Conservation (phyloP, 1,284 basidiomycete species). For the Vanrija pseudolonga region DNA sequence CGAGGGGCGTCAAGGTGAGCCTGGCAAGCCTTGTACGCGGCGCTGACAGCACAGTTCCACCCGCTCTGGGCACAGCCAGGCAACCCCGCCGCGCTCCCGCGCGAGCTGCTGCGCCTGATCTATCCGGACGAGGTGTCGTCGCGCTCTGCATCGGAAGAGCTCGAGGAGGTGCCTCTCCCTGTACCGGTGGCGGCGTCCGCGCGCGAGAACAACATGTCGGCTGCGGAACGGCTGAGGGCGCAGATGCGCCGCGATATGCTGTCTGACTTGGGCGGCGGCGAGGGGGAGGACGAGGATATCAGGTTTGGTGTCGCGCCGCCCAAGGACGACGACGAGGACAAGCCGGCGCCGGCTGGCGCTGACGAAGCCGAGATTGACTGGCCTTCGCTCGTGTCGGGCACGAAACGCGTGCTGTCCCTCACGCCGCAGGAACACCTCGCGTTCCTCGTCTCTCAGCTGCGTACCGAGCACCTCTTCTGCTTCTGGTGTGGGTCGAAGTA, state of each 20-base stretch:
- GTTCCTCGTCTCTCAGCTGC: slow-evolving; percentile 40
- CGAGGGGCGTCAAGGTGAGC: slow-evolving; percentile 39
- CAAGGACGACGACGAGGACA: slow-evolving; percentile 3
- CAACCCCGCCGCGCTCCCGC: slow-evolving; percentile 38
- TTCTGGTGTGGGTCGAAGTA: slow-evolving; percentile 48
- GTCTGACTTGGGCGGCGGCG: slow-evolving; percentile 17
- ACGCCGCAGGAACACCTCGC: slow-evolving; percentile 39
- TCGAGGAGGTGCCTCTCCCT: background rate
- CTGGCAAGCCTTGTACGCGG: too few relatives aligned
- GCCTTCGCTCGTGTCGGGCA: slow-evolving; percentile 32
- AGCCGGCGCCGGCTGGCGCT: slow-evolving; percentile 1
- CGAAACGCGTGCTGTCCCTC: slow-evolving; percentile 44
- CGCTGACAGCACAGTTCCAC: slow-evolving; percentile 38
- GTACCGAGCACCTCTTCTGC: slow-evolving; percentile 46
- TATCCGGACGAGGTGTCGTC: slow-evolving; percentile 32
- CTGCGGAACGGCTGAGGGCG: slow-evolving; percentile 39
- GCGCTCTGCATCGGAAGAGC: slow-evolving; percentile 18
- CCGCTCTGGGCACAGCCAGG: slow-evolving; percentile 43
- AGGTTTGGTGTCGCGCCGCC: slow-evolving; percentile 13
- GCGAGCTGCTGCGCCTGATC: slow-evolving; percentile 33
- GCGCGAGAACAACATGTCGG: slow-evolving; percentile 24
- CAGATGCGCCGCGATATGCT: slow-evolving; percentile 47
- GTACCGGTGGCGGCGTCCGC: background rate
- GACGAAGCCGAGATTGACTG: slow-evolving; percentile 33
- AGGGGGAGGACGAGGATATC: slow-evolving; percentile 20